phyloP scores from a whole-genome alignment of 1,284 basidiomycete genomes.

The Singerocomus inundabilis region DNA sequence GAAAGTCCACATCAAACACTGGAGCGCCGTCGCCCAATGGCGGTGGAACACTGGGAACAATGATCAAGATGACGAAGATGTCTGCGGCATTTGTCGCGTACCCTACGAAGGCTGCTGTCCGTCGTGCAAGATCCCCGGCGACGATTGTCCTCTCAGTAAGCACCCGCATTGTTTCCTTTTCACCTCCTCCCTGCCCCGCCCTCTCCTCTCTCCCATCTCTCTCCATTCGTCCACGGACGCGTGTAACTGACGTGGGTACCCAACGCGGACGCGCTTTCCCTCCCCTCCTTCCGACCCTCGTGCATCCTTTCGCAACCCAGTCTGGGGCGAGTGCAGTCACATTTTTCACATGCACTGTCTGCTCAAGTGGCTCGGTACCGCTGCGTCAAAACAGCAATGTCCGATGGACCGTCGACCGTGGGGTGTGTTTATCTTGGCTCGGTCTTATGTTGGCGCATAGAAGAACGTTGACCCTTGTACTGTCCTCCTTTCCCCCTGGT shows the following conservation, averaged over 20 bases:
- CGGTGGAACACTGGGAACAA: slow-evolving; percentile 72
- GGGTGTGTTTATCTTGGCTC: slow-evolving; percentile 57
- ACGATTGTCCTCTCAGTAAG: slow-evolving; percentile 90
- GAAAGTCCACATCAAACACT: slow-evolving; percentile 79
- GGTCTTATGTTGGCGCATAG: not conserved
- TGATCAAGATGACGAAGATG: slow-evolving; percentile 74
- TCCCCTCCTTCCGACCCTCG: too few species aligned
- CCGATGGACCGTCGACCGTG: slow-evolving; percentile 91
- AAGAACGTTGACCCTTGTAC: not conserved
- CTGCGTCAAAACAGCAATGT: slow-evolving; percentile 86
- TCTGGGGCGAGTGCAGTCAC: slow-evolving; percentile 95
- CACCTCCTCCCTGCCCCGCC: too few species aligned
- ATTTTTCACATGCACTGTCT: slow-evolving; percentile 96
- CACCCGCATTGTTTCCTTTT: not conserved
- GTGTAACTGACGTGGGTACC: too few species aligned
- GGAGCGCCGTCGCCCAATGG: slow-evolving; percentile 87
- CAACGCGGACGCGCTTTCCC: too few species aligned
- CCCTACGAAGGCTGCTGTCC: slow-evolving; percentile 93
- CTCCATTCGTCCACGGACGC: too few species aligned
- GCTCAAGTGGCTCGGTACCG: slow-evolving; percentile 89
- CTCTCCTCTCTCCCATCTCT: not conserved
- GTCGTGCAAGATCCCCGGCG: slow-evolving; percentile 92
- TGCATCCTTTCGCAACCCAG: too few species aligned
- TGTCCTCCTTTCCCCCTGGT: too few species aligned
- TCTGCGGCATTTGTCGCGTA: slow-evolving; percentile 92